Base-by-base conservation (phyloP, 2,329 filamentous ascomycete genomes). In the Xylariaceae sp. region DNA sequence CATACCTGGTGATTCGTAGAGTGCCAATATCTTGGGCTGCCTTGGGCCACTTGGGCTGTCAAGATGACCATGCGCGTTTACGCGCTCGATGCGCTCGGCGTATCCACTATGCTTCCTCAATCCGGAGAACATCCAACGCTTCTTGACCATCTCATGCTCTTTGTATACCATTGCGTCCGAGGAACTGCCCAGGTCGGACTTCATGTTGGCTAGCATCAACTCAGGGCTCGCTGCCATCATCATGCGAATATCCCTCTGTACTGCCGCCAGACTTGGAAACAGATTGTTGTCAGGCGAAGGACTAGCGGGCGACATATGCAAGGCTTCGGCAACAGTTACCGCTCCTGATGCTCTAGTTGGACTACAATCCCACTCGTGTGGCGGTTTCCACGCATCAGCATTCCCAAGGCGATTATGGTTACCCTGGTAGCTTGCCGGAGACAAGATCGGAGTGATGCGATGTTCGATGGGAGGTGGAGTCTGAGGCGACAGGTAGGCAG, bases 51-150 rank as follows among this genome's bases (percentile, higher is more conserved):
- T 49, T 36, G 47, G 54, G 55, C 55, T 49, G 44, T 58, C 49
- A 9, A 59, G 45, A 18, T 49, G 12, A 33, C 52, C 45, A 16
- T 47, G 28, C 6, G 51, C 22, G 22, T 28, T 28, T 28, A 28
- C 22, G 0, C 57, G 51, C 7, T 63, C 56, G 9, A 48, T 48
- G 10, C 61, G 43, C 12, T 64, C 51, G 9, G 64, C 58, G 31
- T 73, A 72, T 36, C 61, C 62, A 73, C 75, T 61, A 75, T 71
- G 56, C 71, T 72, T 55, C 22, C 76, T 74, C 47, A 88, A 68
- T 1, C 76, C 76, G 28, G 78, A 83, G 33, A 86, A 71, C 71
- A 90, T 78, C 82, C 82, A 86, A 39, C 79, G 69, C 60, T 82
- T 81, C 62, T 81, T 80, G 55, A 81, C 77, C 44, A 81, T 70